phyloP scores from a whole-genome alignment of 2,329 filamentous ascomycete species.

The Aureobasidium sp. region DNA sequence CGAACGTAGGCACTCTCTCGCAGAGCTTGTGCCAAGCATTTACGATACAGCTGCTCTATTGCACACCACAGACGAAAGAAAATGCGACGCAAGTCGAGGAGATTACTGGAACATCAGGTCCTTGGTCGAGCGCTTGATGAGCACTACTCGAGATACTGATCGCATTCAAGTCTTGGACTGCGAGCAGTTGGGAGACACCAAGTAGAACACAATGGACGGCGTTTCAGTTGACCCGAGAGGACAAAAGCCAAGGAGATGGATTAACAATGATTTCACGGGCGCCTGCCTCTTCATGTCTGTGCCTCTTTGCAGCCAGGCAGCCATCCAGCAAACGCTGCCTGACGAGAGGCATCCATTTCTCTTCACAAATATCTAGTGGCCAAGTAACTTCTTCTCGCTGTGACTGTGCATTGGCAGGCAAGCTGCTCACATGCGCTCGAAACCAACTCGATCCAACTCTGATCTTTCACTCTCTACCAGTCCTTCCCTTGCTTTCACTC shows the following conservation, averaged over 20 bases:
- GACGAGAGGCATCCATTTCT: neutral
- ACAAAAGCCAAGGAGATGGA: neutral
- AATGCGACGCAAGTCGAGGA: neutral
- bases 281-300: neutral
- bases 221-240: neutral
- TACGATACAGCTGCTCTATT: no score
- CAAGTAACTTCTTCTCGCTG: neutral
- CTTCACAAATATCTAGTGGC: neutral
- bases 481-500: neutral
- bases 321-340: constrained; percentile 12
- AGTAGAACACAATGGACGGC: neutral
- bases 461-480: neutral
- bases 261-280: neutral
- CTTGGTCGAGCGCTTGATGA: neutral
- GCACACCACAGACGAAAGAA: neutral
- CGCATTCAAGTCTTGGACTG: no score
- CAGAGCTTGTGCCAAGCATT: neutral
- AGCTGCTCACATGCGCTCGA: neutral
- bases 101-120: neutral
- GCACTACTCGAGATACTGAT: no score
- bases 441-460: neutral
- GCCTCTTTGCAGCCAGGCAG: constrained; percentile 8
- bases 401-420: neutral
- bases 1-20: neutral
- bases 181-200: no score